phyloP scores from a whole-genome alignment of 345 rosid genomes.

The Turritis glabra region DNA sequence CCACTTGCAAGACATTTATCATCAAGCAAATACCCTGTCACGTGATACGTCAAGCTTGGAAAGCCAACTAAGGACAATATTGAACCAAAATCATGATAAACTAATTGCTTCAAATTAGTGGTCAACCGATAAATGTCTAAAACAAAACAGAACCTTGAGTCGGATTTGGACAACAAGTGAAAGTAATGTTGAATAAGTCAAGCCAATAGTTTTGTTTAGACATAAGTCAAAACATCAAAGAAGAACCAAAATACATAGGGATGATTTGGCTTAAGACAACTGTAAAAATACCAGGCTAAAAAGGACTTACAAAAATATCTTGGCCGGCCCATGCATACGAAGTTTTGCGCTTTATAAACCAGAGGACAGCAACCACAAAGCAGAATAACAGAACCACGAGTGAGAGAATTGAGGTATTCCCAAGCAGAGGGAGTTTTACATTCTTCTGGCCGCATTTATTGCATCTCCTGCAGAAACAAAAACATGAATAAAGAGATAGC shows the following conservation, averaged over 20 bases:
- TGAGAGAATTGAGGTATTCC: slow-evolving; percentile 69
- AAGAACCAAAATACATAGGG: not conserved
- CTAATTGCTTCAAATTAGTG: not conserved
- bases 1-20: slow-evolving; percentile 95
- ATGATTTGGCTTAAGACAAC: slow-evolving; percentile 1
- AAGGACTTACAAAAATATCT: slow-evolving; percentile 83
- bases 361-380: slow-evolving; percentile 59
- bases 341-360: slow-evolving; percentile 65
- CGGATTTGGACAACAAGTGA: not conserved
- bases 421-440: slow-evolving; percentile 65
- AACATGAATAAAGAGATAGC: slow-evolving; percentile 20
- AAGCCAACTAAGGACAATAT: slow-evolving; percentile 19
- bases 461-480: slow-evolving; percentile 55
- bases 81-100: not conserved
- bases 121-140: not conserved
- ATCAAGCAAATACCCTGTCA: slow-evolving; percentile 94
- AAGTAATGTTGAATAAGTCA: slow-evolving; percentile 4
- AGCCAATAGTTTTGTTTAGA: not conserved
- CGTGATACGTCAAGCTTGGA: slow-evolving; percentile 17
- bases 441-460: slow-evolving; percentile 52
- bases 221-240: not conserved
- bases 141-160: slow-evolving; percentile 2
- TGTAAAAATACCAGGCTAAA: not conserved
- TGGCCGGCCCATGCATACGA: slow-evolving; percentile 93
- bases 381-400: slow-evolving; percentile 60